phyloP scores from a whole-genome alignment of 2,329 filamentous ascomycete species.

The Aspergillus neoniger region DNA sequence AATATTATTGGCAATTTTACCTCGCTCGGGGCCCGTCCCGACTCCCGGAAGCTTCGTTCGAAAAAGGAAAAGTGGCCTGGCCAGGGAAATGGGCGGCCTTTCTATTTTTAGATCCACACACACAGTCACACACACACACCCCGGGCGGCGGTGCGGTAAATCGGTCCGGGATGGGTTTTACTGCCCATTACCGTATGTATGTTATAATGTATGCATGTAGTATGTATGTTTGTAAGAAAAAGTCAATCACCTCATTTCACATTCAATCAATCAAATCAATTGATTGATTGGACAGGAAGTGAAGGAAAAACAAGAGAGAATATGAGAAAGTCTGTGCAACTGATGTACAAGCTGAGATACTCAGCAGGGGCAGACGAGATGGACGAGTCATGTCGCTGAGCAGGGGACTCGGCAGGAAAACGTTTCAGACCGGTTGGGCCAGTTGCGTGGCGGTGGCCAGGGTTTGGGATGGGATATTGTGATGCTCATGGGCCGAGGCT shows the following conservation, averaged over 20 bases:
- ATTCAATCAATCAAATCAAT: too few species aligned
- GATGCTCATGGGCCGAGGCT: conserved; percentile 6
- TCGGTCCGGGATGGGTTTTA: background rate
- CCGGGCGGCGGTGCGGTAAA: background rate
- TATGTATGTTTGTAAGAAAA: background rate
- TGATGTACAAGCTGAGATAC: too few species aligned
- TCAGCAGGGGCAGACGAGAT: too few species aligned
- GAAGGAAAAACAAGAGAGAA: too few species aligned
- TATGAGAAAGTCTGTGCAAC: too few species aligned
- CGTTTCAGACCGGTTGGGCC: background rate
- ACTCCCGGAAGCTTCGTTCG: conserved; percentile 4
- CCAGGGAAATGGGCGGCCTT: background rate
- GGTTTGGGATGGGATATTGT: conserved; percentile 1
- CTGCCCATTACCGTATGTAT: conserved; percentile 1
- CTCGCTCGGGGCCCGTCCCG: conserved; percentile 1
- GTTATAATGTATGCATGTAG: background rate
- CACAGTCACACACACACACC: too few species aligned
- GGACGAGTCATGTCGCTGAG: conserved; percentile 2
- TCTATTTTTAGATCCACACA: conserved; percentile 8
- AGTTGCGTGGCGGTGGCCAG: background rate
- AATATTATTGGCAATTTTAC: conserved; percentile 2
- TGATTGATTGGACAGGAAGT: too few species aligned
- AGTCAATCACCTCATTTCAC: too few species aligned
- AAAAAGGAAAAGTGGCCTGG: conserved; percentile 3
- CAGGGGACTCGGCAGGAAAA: background rate